Base-by-base conservation (phyloP, 495 filamentous ascomycete species). In the Pyrenopolyporus hunteri region DNA sequence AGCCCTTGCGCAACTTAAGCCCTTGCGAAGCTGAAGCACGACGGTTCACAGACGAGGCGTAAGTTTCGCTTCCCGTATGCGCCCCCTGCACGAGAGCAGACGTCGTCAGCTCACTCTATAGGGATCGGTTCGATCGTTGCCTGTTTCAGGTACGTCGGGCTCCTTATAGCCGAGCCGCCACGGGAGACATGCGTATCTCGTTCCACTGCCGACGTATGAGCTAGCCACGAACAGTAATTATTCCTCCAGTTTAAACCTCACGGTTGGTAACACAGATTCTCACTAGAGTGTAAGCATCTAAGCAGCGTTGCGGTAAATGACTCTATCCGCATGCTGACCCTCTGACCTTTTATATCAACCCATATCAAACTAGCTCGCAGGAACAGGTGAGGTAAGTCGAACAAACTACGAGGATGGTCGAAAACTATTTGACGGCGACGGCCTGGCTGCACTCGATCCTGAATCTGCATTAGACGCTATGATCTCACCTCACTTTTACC, bases 181-280 rank as follows among this genome's bases (percentile, higher is more conserved):
- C 57, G 63, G 44, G 63, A 66, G 52, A 61, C 39, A 61, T 61
- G 62, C 42, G 45, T 66, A 57, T 65, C 56, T 65, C 39, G 54
- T 36, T 50, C 51, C 57, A 66, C 20, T 57, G 57, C 57, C 63
- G 57, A 53, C 36, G 35, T 4, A 20, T 11, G 40, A 40, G 23
- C 63, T 57, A 57, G 40, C 63, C 40, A 45, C 43, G 55, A 50
- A 14, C 35, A 44, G 50, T 43, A 56, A 51, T 22, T 45, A 14
- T 48, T 37, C 35, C 35, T n/a, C 26, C 28, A 35, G 22, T 7
- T 45, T 31, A 28, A 25, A 46, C 23, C 37, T 42, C 8, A 26
- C 25, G 35, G 22, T 52, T 14, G 17, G 16, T 40, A 13, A 45
- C 9, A 32, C 28, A 11, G 43, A n/a, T 37, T 36, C 22, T 26